Evolutionary conservation across 176 grass and related monocot genomes (phyloP).

Genomic region (Zoysia japonica): DNA sequence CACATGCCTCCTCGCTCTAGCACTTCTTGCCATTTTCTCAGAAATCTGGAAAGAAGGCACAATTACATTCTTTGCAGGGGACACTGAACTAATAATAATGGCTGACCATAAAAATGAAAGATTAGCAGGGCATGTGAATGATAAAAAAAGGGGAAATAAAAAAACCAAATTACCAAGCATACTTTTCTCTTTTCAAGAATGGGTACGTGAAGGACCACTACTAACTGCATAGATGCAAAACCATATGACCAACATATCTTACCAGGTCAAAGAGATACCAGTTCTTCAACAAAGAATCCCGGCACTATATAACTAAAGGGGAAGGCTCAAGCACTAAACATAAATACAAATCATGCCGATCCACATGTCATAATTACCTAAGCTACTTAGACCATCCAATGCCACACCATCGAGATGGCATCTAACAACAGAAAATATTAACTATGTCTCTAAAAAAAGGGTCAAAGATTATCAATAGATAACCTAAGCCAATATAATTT

Average conservation of each 20-base stretch:
- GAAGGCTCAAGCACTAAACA: neutral
- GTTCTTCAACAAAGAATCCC: neutral
- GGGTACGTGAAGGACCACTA: neutral
- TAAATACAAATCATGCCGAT: slow-evolving; percentile 9
- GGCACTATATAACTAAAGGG: neutral
- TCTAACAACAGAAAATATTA: neutral
- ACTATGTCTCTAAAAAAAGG: slow-evolving; percentile 2
- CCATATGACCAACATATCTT: neutral
- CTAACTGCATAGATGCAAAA: neutral
- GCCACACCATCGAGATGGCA: neutral
- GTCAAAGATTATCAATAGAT: slow-evolving; percentile 3
- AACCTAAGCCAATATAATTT: neutral
- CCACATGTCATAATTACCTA: slow-evolving; percentile 1
- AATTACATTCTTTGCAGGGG: slow-evolving; percentile 3
- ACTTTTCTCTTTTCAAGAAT: neutral
- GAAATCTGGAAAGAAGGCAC: slow-evolving; percentile 40
- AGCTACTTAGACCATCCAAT: slow-evolving; percentile 15
- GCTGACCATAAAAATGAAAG: neutral
- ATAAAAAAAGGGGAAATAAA: neutral
- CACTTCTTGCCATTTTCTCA: slow-evolving; percentile 70
- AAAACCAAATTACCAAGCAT: neutral
- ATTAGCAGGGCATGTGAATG: neutral
- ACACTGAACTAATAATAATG: neutral
- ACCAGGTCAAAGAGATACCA: neutral
- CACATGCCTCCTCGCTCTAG: slow-evolving; percentile 63